A percentile compares a stretch with the other conserved stretches of the same genome.
phyloP scores from a whole-genome alignment of 1,139 yeast genomes.

The Yarrowia galli region DNA sequence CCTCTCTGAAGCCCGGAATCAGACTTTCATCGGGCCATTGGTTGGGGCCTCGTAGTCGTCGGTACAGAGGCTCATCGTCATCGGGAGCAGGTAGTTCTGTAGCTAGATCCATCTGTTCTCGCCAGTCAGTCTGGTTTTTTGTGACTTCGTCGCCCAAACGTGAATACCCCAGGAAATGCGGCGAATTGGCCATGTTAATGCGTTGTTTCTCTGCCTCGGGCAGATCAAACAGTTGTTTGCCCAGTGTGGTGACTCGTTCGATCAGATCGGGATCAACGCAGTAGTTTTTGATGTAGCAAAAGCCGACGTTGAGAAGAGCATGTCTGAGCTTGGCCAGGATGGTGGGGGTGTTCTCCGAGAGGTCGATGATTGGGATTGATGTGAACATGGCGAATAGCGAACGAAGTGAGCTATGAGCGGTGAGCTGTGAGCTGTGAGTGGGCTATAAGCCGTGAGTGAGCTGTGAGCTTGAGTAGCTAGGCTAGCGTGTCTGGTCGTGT shows the following conservation, averaged over 20 bases:
- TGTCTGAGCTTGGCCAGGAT: conserved; percentile 33
- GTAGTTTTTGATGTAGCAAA: conserved; percentile 50
- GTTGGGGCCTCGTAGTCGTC: conserved; percentile 41
- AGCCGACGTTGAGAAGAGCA: conserved; percentile 45
- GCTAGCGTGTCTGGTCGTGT: not conserved
- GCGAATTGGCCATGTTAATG: conserved; percentile 45
- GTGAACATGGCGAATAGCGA: conserved; percentile 13
- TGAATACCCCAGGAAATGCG: conserved; percentile 49
- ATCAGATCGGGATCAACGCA: conserved; percentile 44
- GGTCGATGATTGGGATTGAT: conserved; percentile 33
- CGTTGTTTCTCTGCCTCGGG: conserved; percentile 46
- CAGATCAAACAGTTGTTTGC: conserved; percentile 47
- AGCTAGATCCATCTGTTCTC: conserved; percentile 46
- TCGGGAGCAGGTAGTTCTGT: conserved; percentile 40
- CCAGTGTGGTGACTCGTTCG: conserved; percentile 43
- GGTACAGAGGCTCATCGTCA: conserved; percentile 40
- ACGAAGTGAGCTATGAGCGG: not conserved
- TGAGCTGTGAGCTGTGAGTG: not conserved
- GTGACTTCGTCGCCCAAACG: conserved; percentile 46
- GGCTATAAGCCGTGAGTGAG: not conserved
- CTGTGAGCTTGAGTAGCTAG: not conserved
- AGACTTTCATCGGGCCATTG: conserved; percentile 34
- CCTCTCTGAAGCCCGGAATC: conserved; percentile 21
- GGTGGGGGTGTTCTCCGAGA: not conserved
- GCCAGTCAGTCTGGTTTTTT: conserved; percentile 49